Percentiles rank a stretch among this genome's conserved stretches.
These are phyloP conservation scores for Beauveria sp. DNA, from an alignment of 2,329 filamentous ascomycete species.

Conservation along the genomic window DNA sequence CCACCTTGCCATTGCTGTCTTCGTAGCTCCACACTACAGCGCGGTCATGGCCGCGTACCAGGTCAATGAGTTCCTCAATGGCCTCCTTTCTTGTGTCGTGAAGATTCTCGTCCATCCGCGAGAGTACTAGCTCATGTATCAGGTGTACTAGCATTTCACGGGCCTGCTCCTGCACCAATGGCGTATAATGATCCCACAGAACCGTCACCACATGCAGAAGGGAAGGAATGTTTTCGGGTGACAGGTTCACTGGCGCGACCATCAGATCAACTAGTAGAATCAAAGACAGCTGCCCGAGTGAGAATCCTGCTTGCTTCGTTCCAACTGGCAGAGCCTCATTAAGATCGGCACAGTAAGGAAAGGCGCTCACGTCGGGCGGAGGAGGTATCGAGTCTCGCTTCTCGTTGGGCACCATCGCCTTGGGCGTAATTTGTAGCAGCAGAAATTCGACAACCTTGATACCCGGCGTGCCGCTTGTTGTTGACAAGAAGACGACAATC, in stretches of 20 bases:
- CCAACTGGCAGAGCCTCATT: conserved; percentile 71
- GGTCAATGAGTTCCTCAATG: conserved; percentile 83
- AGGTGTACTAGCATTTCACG: conserved; percentile 97
- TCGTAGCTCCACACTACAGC: conserved; percentile 92
- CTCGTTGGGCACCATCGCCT: conserved; percentile 92
- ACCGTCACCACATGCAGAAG: conserved; percentile 87
- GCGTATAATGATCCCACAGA: conserved; percentile 95
- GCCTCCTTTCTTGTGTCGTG: conserved; percentile 56
- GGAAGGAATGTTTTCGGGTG: conserved; percentile 72
- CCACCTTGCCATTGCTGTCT: conserved; percentile 74
- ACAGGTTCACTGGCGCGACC: conserved; percentile 80
- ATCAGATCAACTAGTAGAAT: conserved; percentile 94
- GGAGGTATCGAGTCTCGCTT: conserved; percentile 62
- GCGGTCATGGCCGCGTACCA: conserved; percentile 74
- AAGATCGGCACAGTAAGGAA: conserved; percentile 89
- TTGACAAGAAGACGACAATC: conserved; percentile 92
- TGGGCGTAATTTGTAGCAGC: conserved; percentile 81
- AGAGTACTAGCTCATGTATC: conserved; percentile 89
- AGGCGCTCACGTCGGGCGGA: conserved; percentile 62
- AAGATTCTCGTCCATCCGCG: conserved; percentile 61
- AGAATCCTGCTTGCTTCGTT: conserved; percentile 88
- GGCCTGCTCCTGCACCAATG: conserved; percentile 91
- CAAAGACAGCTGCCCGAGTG: conserved; percentile 83
- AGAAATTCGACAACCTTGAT: conserved; percentile 93
- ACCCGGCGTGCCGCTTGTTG: conserved; percentile 63